Evolutionary conservation across 352 stramenopile species (phyloP).

Genomic region (Globisporangium megalacanthum): DNA sequence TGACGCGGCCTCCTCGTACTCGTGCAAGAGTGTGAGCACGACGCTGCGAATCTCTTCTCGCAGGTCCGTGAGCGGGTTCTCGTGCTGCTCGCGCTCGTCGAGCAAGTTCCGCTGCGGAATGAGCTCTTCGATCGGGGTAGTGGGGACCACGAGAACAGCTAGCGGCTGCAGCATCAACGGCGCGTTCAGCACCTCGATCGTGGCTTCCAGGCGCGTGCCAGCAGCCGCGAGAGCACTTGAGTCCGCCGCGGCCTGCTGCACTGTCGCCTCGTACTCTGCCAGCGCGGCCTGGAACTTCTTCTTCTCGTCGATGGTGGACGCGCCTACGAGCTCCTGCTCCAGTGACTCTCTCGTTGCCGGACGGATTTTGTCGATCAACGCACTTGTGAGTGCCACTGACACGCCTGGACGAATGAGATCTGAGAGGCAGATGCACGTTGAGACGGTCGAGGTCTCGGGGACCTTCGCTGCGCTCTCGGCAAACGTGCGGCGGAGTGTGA

Average conservation of each 20-base stretch:
- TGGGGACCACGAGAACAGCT: slow-evolving; percentile 14
- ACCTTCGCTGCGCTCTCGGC: slow-evolving; percentile 21
- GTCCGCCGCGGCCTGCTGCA: slow-evolving; percentile 22
- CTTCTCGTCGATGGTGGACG: slow-evolving; percentile 62
- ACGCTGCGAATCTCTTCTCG: slow-evolving; percentile 54
- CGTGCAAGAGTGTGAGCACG: slow-evolving; percentile 45
- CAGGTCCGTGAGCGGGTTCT: slow-evolving; percentile 38
- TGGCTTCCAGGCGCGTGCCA: slow-evolving; percentile 24
- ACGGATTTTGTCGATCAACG: slow-evolving; percentile 17
- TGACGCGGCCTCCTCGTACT: slow-evolving; percentile 40
- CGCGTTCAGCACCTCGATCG: slow-evolving; percentile 23
- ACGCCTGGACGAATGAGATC: slow-evolving; percentile 30
- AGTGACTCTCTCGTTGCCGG: slow-evolving; percentile 36
- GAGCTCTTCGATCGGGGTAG: slow-evolving; percentile 38
- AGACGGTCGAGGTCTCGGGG: slow-evolving; percentile 26
- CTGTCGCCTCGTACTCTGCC: slow-evolving; percentile 48
- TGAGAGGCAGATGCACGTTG: slow-evolving; percentile 30
- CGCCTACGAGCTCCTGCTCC: slow-evolving; percentile 51
- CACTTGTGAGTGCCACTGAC: slow-evolving; percentile 10
- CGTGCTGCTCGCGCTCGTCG: slow-evolving; percentile 37
- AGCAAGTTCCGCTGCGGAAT: slow-evolving; percentile 44
- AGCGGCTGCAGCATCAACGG: slow-evolving; percentile 41
- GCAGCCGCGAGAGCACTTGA: slow-evolving; percentile 17
- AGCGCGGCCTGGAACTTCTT: slow-evolving; percentile 61
- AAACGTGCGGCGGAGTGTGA: slow-evolving; percentile 26